Evolutionary conservation across 345 rosid genomes (phyloP).

Genomic region (Bretschneidera sinensis): DNA sequence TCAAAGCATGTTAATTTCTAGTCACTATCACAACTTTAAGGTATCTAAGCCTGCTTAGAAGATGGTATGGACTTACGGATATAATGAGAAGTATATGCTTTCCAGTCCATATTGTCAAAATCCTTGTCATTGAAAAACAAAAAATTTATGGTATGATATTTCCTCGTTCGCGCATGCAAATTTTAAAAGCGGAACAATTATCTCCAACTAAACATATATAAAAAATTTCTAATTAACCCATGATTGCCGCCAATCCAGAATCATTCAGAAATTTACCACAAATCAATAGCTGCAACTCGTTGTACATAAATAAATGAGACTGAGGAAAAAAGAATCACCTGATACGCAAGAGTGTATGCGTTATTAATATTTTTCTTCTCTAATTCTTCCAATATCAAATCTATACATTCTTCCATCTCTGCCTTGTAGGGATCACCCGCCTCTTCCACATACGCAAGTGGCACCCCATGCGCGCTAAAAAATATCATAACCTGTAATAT

Average conservation of each 20-base stretch:
- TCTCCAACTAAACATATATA: too few species aligned
- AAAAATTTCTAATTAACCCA: too few species aligned
- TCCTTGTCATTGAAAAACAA: not conserved
- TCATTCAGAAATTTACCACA: not conserved
- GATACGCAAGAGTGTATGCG: conserved; percentile 89
- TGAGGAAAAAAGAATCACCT: conserved; percentile 41
- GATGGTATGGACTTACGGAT: not conserved
- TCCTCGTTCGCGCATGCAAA: too few species aligned
- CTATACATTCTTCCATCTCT: conserved; percentile 99
- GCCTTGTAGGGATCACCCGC: conserved; percentile 99
- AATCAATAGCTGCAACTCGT: not conserved
- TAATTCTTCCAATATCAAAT: conserved; percentile 91
- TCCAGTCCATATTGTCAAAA: not conserved
- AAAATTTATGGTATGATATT: too few species aligned
- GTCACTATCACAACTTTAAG: not conserved
- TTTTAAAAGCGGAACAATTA: too few species aligned
- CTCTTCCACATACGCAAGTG: conserved; percentile 97
- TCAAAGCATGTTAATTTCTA: not conserved
- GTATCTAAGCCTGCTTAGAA: not conserved
- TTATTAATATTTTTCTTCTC: conserved; percentile 74
- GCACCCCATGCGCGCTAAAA: conserved; percentile 99
- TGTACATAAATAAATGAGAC: conserved; percentile 3
- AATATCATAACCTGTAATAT: conserved; percentile 80
- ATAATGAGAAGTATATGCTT: too few species aligned
- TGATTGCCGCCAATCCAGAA: not conserved